Base-by-base conservation (phyloP, 1,139 yeast genomes). In the Geotrichum europaeum region DNA sequence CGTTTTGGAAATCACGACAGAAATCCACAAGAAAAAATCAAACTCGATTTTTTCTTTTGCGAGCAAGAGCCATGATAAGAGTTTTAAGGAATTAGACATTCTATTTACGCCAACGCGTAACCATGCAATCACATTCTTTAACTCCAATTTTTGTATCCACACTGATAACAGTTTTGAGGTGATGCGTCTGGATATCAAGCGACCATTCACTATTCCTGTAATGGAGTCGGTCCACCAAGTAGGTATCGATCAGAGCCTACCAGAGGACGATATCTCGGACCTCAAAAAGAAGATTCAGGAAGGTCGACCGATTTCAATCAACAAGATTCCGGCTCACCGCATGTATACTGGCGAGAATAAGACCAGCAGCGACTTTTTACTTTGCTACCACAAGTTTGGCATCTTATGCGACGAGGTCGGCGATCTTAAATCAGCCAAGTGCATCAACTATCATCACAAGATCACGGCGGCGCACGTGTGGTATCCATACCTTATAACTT, bases 341-440 rank as follows among this genome's bases (percentile, higher is more conserved):
- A 24, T 47, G n/a, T 56, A 58, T 2, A 20, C 51, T 24, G 47
- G 20, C n/a, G 51, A 50, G 13, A 25, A 49, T 3, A 52, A 22
- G 15, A 34, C 45, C 1, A 43, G 53, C 10, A 55, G 49, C 45
- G 59, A 56, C 36, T 56, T 61, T 15, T 40, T 61, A 28, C 56
- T 58, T 15, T 59, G 61, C 22, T 61, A 56, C 51, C 60, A 61
- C 49, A 61, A 61, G 54, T 57, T 61, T 51, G 63, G 60, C 15
- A 47, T 61, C n/a, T 55, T 61, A 54, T 61, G 62, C 13, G 49
- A 56, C 36, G 52, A 53, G 4, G 43, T 45, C 3, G 61, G 61
- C 5, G 60, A 59, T 15, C 25, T 61, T 32, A 55, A 56, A 30
- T 43, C 61, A 7, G 56, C 61, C 9, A 51, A 55, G n/a, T 34